Evolutionary conservation across 768 basidiomycete species (phyloP).

Genomic region (Paxillus rubicundulus): DNA sequence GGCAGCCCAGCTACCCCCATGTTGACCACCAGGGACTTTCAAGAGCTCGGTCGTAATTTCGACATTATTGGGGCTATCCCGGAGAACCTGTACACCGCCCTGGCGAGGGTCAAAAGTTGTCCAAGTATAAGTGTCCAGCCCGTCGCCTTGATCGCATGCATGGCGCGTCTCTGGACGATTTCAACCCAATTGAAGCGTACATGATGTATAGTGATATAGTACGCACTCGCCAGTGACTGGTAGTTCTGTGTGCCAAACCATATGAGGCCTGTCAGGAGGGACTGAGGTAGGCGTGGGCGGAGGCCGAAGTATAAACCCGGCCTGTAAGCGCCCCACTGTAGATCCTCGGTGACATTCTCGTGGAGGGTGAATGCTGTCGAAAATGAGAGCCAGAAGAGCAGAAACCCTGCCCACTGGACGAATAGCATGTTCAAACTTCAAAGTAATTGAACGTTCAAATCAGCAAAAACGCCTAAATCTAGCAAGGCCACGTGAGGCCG

Average conservation of each 20-base stretch:
- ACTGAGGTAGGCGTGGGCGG: conserved; percentile 78
- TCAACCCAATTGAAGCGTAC: background rate
- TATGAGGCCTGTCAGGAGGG: conserved; percentile 89
- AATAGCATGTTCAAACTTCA: background rate
- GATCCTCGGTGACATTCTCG: conserved; percentile 37
- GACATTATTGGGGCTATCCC: conserved; percentile 81
- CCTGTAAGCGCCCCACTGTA: conserved; percentile 77
- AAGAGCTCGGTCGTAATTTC: conserved; percentile 81
- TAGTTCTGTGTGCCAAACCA: conserved; percentile 93
- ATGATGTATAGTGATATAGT: conserved; percentile 2
- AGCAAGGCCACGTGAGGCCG: too few species aligned
- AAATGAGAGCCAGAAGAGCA: conserved; percentile 20
- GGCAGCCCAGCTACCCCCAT: conserved; percentile 88
- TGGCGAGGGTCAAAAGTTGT: conserved; percentile 82
- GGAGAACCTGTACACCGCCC: conserved; percentile 82
- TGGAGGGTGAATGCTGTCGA: conserved; percentile 18
- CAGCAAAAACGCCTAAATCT: too few species aligned
- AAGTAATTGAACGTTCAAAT: too few species aligned
- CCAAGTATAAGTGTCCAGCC: conserved; percentile 81
- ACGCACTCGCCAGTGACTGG: conserved; percentile 62
- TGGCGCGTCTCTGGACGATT: conserved; percentile 64
- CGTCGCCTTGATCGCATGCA: conserved; percentile 86
- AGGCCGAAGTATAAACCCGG: conserved; percentile 96
- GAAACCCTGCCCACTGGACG: conserved; percentile 11
- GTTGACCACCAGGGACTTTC: conserved; percentile 77